Evolutionary conservation across 2,329 filamentous ascomycete species (phyloP), one percentile per base, ranked within the genome.

Genomic region (Hypoxylon rubiginosum): DNA sequence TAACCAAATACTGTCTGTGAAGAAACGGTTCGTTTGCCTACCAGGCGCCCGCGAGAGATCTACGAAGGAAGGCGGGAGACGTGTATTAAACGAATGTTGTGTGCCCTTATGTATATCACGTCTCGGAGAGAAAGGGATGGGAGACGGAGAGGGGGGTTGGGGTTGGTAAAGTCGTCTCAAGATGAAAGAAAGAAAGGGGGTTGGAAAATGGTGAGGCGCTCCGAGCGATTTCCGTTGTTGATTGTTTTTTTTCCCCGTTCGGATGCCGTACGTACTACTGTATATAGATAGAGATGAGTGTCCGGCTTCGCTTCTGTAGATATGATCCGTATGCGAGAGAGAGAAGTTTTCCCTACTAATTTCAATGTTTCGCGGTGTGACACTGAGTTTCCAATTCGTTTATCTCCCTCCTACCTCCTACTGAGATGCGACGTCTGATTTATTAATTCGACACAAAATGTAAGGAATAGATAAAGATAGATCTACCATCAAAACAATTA

Each of bases 1-100:
- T 68, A 48, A 68, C 62, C 39, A 19, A 26, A 0, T 53, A 48
- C 17, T 49, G 8, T 54, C n/a, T 9, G n/a, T 34, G 17, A 64
- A 68, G 65, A 53, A 68, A 68, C 26, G 43, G 62, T 21, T 59
- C 65, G 50, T 28, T 62, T 24, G 28, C 39, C 6, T 65, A 59
- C 39, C 19, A 28, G 34, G 26, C 19, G 11, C 34, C 62, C 19
- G 4, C 54, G 32, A 60, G 26, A 21, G 43, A 56, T 15, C 28
- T 57, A 7, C 54, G 58, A 30, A 43, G 34, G 24, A 34, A 26
- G 15, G 39, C 54, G 30, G 13, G 24, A 43, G 54, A 19, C 28
- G 15, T 24, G 41, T 11, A 19, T 48, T 55, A 28, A 45, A 34
- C 19, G 17, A n/a, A 43, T 43, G n/a, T 13, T 24, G 34, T 41